Evolutionary conservation across 176 grass and related monocot genomes (phyloP), one percentile per base, ranked within the genome.

Genomic region (Carex littledalei): DNA sequence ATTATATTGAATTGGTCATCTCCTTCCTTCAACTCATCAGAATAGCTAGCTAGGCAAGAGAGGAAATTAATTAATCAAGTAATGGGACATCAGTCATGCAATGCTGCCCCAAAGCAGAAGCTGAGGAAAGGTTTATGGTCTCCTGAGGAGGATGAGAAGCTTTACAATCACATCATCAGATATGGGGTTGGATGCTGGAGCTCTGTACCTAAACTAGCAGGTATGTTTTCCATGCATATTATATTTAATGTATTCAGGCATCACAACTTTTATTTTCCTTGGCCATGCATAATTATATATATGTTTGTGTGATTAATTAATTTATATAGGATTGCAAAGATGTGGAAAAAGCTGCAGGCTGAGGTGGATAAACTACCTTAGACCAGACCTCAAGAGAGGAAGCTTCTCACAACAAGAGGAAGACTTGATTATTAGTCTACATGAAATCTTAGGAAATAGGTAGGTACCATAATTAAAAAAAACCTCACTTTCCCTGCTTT

Each of bases 71-170:
- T 50, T 12, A 12, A 50, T 39, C 4, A 60, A 50, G 8, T 47
- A 83, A 78, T 86, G 84, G 34, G 84, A 70, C 34, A 80, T 79
- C 81, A 85, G 13, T 72, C 29, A 2, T 67, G 83, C 79, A 79
- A 74, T 87, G 29, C 85, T n/a, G 12, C 81, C 16, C 81, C 66
- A 78, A 97, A 91, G 84, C 86, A 86, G 78, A 97, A 97, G 86
- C 91, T 97, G 6, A 84, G 91, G 84, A 93, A 92, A 81, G 94
- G 94, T 6, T 83, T 97, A 18, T 97, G 94, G 94, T 97, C 94
- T 85, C 91, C 94, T 70, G 94, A 97, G 84, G 94, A 97, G 86
- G 94, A 97, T 89, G 94, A 96, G 89, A 97, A 97, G 88, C 94
- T 97, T 65, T 93, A 93, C 89, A 91, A 87, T 84, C 94, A 97